Base-by-base conservation (phyloP, 768 basidiomycete genomes). In the Termitomyces sp. region DNA sequence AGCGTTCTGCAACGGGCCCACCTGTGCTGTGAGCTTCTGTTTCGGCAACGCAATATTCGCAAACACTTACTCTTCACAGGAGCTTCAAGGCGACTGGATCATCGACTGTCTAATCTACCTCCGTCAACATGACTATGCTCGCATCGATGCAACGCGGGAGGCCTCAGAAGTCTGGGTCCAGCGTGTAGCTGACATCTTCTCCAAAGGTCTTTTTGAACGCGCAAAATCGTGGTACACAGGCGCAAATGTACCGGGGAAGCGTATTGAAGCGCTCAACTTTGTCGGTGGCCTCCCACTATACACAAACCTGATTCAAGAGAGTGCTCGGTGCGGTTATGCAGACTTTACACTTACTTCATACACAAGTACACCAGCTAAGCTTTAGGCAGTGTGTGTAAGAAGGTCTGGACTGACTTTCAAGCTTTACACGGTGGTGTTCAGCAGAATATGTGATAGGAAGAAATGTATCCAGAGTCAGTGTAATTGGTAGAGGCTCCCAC, bases 81-180 rank as follows among this genome's bases (percentile, higher is more conserved):
- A 68, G 54, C 37, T 63, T 14, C 65, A 66, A 57, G 56, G 63
- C 30, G 61, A 61, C 30, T 68, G 67, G 67, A 60, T 68, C 37
- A 41, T 61, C 23, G 44, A 66, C 7, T 39, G 37, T n/a, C 37
- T 39, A 11, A 34, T 3, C 12, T 39, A 39, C 37, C 37, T 39
- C 17, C 17, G 37, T 8, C 37, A n/a, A n/a, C 17, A 39, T 17
- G n/a, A 39, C 17, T 39, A 39, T 39, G 17, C 17, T n/a, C 37
- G 37, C 37, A 39, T 39, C 5, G 17, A 39, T n/a, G 37, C 37
- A n/a, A 39, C 17, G 19, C 40, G 1, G 17, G 40, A 40, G 19
- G 40, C 40, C 17, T 40, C 40, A 10, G n/a, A 40, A 40, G 40
- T n/a, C 19, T 40, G 40, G 40, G 40, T 19, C 40, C 40, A 19